phyloP scores from a whole-genome alignment of 768 basidiomycete species.

The Tylopilus sp. region DNA sequence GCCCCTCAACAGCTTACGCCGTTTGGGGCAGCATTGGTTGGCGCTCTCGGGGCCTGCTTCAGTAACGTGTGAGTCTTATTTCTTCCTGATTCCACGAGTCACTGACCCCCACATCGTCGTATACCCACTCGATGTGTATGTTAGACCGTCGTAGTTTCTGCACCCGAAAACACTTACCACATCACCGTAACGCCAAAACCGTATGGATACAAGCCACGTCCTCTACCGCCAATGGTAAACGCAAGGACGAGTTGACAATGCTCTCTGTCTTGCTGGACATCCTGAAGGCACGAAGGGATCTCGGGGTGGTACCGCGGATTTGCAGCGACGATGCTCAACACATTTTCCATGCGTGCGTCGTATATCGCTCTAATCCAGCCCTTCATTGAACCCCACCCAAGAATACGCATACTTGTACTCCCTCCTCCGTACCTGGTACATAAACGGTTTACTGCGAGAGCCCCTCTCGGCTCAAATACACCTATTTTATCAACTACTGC shows the following conservation, averaged over 20 bases:
- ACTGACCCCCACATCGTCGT: constrained; percentile 56
- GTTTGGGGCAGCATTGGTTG: constrained; percentile 85
- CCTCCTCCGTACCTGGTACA: constrained; percentile 79
- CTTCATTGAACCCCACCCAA: background rate
- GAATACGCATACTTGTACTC: constrained; percentile 98
- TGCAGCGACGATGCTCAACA: constrained; percentile 99
- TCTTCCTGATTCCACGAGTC: constrained; percentile 2
- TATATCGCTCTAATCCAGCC: background rate
- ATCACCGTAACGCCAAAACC: constrained; percentile 76
- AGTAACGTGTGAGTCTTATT: constrained; percentile 82
- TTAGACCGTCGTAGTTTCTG: background rate
- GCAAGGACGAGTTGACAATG: constrained; percentile 52
- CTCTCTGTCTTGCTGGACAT: constrained; percentile 64
- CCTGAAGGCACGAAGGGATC: constrained; percentile 76
- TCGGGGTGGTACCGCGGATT: constrained; percentile 83
- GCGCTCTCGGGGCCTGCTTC: constrained; percentile 91
- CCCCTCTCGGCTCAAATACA: constrained; percentile 57
- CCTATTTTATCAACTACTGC: constrained; percentile 67
- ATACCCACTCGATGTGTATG: constrained; percentile 94
- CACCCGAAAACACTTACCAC: constrained; percentile 1
- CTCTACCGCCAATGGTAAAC: constrained; percentile 48
- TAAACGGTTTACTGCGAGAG: constrained; percentile 61
- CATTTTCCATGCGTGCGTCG: constrained; percentile 85
- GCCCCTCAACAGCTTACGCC: constrained; percentile 71
- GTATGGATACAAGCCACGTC: constrained; percentile 84